phyloP scores from a whole-genome alignment of 2,329 filamentous ascomycete genomes.

The Diaporthe citriasiana region DNA sequence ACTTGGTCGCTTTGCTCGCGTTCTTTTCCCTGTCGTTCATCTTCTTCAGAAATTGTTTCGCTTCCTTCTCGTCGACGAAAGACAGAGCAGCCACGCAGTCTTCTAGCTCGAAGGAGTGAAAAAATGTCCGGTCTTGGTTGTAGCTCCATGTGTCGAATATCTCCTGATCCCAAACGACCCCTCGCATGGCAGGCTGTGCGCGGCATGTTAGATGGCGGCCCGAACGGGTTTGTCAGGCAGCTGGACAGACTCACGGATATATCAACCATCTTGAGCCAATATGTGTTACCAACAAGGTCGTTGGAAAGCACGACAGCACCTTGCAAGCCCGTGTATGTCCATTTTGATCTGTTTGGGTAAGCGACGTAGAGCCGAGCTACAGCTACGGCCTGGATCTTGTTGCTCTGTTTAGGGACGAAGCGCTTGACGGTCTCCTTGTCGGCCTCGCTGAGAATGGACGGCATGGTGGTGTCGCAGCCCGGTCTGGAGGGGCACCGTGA shows the following conservation, averaged over 20 bases:
- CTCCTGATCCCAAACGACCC: slow-evolving; percentile 97
- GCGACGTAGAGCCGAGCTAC: slow-evolving; percentile 95
- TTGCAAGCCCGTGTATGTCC: slow-evolving; percentile 94
- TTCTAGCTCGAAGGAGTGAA: slow-evolving; percentile 97
- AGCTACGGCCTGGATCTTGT: slow-evolving; percentile 97
- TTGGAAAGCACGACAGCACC: slow-evolving; percentile 93
- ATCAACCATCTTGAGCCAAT: slow-evolving; percentile 98
- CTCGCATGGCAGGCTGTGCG: slow-evolving; percentile 78
- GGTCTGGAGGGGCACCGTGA: slow-evolving; percentile 27
- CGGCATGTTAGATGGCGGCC: slow-evolving; percentile 29
- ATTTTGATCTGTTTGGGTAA: slow-evolving; percentile 86
- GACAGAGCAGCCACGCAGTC: slow-evolving; percentile 91
- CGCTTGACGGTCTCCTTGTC: slow-evolving; percentile 98
- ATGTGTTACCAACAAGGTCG: slow-evolving; percentile 94
- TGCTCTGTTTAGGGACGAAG: slow-evolving; percentile 90
- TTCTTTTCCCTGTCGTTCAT: slow-evolving; percentile 97
- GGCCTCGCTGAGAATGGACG: slow-evolving; percentile 84
- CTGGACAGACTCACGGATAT: slow-evolving; percentile 78
- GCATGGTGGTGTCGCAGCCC: slow-evolving; percentile 59
- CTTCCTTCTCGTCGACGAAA: slow-evolving; percentile 97
- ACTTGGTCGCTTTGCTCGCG: slow-evolving; percentile 87
- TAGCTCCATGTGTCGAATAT: slow-evolving; percentile 96
- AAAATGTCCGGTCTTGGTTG: slow-evolving; percentile 97
- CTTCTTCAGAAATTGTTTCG: slow-evolving; percentile 96
- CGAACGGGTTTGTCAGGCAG: background rate